These are phyloP conservation scores for Microdochium trichocladiopsis DNA, from an alignment of 2,329 filamentous ascomycete genomes.

Conservation along the genomic window DNA sequence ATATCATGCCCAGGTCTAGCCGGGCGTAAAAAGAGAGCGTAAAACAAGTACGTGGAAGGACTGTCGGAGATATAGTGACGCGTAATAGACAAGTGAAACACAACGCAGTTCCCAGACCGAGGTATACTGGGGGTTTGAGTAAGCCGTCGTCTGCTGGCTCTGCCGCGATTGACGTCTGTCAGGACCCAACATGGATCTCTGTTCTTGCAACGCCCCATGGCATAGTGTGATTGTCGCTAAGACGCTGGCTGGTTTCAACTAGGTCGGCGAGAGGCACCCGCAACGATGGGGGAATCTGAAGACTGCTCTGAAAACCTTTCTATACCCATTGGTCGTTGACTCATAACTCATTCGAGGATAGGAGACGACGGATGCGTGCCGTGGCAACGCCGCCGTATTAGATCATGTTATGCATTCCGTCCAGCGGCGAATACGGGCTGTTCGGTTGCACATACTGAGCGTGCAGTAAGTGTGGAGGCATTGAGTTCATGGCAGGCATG, in stretches of 20 bases:
- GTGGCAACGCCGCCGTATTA: conserved; percentile 14
- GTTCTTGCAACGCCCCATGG: no score
- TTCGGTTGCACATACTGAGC: conserved; percentile 19
- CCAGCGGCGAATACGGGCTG: conserved; percentile 25
- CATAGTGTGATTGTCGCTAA: no score
- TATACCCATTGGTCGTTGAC: background rate
- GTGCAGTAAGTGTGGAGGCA: conserved; percentile 10
- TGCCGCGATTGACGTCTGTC: background rate
- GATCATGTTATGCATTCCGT: conserved; percentile 39
- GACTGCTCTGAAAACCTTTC: conserved; percentile 11
- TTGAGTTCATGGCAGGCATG: conserved; percentile 16
- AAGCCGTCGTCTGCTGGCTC: background rate
- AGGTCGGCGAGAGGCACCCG: background rate
- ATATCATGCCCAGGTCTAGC: background rate
- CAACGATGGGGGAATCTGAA: conserved; percentile 6
- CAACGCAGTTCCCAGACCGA: background rate
- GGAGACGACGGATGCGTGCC: conserved; percentile 2
- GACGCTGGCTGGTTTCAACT: no score
- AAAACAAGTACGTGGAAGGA: background rate
- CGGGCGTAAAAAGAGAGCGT: background rate
- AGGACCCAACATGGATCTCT: background rate
- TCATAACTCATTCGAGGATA: conserved; percentile 10
- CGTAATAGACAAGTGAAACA: background rate
- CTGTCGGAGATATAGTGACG: no score
- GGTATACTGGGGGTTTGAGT: background rate